phyloP scores from a whole-genome alignment of 108 stramenopile species.

The Thalassiosira profunda region DNA sequence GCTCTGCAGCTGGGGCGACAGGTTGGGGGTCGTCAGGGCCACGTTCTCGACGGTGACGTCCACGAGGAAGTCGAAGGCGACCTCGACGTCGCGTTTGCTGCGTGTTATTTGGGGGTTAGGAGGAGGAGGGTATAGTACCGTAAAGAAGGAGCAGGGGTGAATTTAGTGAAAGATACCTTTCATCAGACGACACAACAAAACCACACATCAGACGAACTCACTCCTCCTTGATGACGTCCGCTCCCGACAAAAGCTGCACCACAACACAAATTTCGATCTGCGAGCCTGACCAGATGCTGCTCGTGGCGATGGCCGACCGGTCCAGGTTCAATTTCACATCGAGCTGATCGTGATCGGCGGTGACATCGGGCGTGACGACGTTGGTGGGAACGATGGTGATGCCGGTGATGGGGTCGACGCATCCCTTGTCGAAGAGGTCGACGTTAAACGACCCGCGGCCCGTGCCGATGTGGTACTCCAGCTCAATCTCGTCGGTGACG shows the following conservation, averaged over 20 bases:
- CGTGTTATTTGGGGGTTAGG: no score
- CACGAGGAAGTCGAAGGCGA: slow-evolving; percentile 24
- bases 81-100: slow-evolving; percentile 9
- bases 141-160: no score
- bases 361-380: slow-evolving; percentile 1
- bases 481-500: slow-evolving; percentile 16
- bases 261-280: slow-evolving; percentile 31
- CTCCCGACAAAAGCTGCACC: slow-evolving; percentile 28
- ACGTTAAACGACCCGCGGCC: neutral
- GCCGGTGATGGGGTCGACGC: slow-evolving; percentile 26
- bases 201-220: no score
- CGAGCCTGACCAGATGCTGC: slow-evolving; percentile 25
- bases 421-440: slow-evolving; percentile 37
- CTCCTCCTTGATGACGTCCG: slow-evolving; percentile 37
- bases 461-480: slow-evolving; percentile 17
- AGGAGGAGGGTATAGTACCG: no score
- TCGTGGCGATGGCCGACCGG: slow-evolving; percentile 23
- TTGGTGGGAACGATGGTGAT: slow-evolving; percentile 3
- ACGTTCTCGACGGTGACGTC: slow-evolving; percentile 21
- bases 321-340: slow-evolving; percentile 24
- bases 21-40: no score
- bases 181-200: no score
- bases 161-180: no score
- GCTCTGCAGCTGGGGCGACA: no score
- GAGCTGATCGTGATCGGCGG: slow-evolving; percentile 21